Base-by-base conservation (phyloP, 306 rosid species). In the Rosa chinensis region DNA sequence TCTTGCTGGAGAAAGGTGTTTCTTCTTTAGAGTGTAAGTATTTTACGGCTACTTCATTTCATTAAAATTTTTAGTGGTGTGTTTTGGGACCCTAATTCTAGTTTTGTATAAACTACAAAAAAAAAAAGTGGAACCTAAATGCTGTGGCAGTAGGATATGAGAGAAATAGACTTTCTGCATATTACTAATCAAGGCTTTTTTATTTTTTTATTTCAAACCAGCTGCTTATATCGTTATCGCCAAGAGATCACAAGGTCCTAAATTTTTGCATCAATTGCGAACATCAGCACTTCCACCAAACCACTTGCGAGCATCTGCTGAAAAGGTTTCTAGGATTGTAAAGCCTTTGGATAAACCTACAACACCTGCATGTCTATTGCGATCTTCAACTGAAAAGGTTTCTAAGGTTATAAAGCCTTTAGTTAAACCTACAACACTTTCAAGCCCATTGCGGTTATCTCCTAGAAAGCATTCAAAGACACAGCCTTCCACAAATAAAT, bases 21-120 rank as follows among this genome's bases (percentile, higher is more conserved):
- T 28, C 32, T 28, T 28, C 32, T 28, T 1, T 28, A 28, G 82
- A 70, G 62, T 78, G 71, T 78, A 32, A 56, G 82, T 72, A 56
- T 21, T 68, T 43, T 18, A 7, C 44, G 5, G 2, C 28, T 17
- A 1, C 8, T 6, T 0, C 5, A 64, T 39, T 37, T 37, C 35
- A n/a, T 48, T 66, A 13, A 42, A 55, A 11, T 32, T 40, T 45
- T 32, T 32, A 40, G 74, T 16, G 37, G 37, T 23, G 28, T 40
- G 10, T 13, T 58, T 42, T 59, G 35, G 28, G 37, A 32, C 37
- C 37, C 37, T 32, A 32, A 32, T 32, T 32, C 37, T 32, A 32
- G 37, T 32, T 32, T 32, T 2, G 37, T 32, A 32, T 32, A 32
- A 32, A 32, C 37, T 28, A 28, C 32, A 28, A 28, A 28, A 32